Base-by-base conservation (phyloP, 116 monocot genomes). In the Phalaenopsis hybrid region DNA sequence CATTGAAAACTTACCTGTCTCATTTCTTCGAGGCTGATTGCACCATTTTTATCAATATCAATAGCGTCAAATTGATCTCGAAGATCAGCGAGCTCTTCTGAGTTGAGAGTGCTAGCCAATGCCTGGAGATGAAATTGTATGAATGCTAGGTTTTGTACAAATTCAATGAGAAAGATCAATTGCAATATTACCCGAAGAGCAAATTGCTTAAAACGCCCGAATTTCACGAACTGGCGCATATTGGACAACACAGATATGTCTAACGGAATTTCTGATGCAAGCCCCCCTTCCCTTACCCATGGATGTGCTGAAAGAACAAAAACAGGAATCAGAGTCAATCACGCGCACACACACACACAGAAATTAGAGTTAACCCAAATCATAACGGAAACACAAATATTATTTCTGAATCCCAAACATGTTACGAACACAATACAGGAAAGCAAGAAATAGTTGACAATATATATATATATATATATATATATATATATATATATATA, bases 1-100 rank as follows among this genome's bases (percentile, higher is more conserved):
- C 15, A 34, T 37, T 15, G 37, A 72, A 72, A n/a, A 80, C 85
- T 46, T 84, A 95, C 98, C 37, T 90, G 95, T 87, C 90, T 92
- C 98, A 98, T 93, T 89, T 98, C 98, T 78, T 98, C 98, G 75
- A 98, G 90, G 79, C 95, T 95, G 25, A 98, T 95, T 59, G 90
- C 76, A 46, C 98, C 98, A 85, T 81, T 98, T 88, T 95, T 95
- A 84, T 98, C 95, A 75, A 92, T 86, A 87, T 98, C 98, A 74
- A 98, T 95, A 75, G 98, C 92, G 86, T 98, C 86, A 86, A 98
- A 98, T 77, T 98, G 98, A 58, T 95, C 98, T 57, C 83, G 90
- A 33, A 98, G 88, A 88, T 90, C 89, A 75, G 95, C 88, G 28
- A 95, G 84, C 87, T 98, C 98, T 46, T 90, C 89, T 21, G 90